These are phyloP conservation scores for Kazachstania kunashirensis DNA, from an alignment of 805 yeast species.

Conservation along the genomic window DNA sequence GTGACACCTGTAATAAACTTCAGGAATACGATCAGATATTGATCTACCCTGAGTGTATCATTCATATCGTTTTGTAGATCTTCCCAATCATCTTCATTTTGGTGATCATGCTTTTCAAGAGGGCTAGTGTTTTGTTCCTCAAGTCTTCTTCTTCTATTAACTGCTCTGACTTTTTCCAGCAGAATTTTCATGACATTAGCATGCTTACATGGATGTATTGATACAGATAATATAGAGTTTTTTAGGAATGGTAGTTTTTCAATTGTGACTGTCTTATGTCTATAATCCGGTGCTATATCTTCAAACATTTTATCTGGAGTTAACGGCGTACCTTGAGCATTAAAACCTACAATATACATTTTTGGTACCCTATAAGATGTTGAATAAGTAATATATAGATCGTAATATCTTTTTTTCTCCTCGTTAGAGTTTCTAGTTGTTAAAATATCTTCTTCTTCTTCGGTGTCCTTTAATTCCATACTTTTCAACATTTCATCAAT, in stretches of 20 bases:
- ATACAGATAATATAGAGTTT: conserved; percentile 54
- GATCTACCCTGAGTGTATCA: conserved; percentile 71
- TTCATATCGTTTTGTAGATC: conserved; percentile 35
- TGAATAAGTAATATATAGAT: conserved; percentile 82
- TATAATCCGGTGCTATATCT: conserved; percentile 83
- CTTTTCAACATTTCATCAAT: conserved; percentile 23
- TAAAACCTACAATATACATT: conserved; percentile 82
- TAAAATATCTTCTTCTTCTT: conserved; percentile 37
- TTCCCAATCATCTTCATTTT: conserved; percentile 45
- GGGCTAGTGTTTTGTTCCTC: conserved; percentile 33
- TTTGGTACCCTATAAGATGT: conserved; percentile 95
- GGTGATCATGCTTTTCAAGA: conserved; percentile 21
- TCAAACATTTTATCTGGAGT: conserved; percentile 88
- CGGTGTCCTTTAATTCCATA: conserved; percentile 30
- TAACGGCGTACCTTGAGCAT: conserved; percentile 73
- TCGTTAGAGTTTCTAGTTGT: conserved; percentile 7
- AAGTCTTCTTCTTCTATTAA: conserved; percentile 33
- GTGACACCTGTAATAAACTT: conserved; percentile 95
- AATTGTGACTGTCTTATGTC: conserved; percentile 92
- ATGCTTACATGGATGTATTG: conserved; percentile 94
- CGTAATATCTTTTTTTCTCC: conserved; percentile 59
- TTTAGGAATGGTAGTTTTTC: conserved; percentile 81
- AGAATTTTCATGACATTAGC: conserved; percentile 88
- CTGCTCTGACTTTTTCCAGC: conserved; percentile 61
- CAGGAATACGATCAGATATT: conserved; percentile 77